These are phyloP conservation scores for Hysterium pulicare DNA, from an alignment of 2,329 filamentous ascomycete genomes.

Conservation along the genomic window DNA sequence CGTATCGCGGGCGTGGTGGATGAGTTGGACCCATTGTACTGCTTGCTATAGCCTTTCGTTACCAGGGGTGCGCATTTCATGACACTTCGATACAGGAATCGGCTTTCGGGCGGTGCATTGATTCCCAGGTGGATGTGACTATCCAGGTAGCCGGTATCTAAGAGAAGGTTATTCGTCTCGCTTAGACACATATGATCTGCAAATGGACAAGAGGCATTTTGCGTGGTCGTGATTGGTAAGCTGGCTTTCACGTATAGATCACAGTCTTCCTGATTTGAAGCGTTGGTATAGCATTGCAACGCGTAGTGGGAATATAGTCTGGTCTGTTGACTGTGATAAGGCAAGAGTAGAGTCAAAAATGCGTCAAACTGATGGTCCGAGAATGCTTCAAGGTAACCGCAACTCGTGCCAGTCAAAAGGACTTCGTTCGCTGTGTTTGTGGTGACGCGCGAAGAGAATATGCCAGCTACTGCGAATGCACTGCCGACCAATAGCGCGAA, in stretches of 20 bases:
- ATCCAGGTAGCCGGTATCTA: conserved; percentile 1
- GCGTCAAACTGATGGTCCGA: not conserved
- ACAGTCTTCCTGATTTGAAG: not conserved
- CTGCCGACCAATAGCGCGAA: conserved; percentile 10
- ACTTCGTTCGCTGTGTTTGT: conserved; percentile 3
- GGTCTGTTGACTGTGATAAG: not conserved
- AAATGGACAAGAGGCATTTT: conserved; percentile 3
- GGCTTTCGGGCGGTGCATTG: not conserved
- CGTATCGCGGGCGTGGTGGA: not conserved
- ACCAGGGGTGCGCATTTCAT: not conserved
- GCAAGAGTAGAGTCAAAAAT: not conserved
- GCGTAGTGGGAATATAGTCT: not conserved
- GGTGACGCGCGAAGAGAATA: conserved; percentile 17
- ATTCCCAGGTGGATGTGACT: not conserved
- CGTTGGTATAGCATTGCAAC: conserved; percentile 4
- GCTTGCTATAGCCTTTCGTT: not conserved
- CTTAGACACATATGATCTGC: not conserved
- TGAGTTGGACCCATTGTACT: not conserved
- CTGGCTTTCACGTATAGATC: not conserved
- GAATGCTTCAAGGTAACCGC: not conserved
- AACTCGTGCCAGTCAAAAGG: not conserved
- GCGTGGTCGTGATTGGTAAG: not conserved
- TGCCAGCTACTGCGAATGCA: conserved; percentile 16
- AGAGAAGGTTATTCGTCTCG: not conserved
- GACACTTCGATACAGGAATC: not conserved